Conservation (phyloP, 2,329 filamentous ascomycete genomes). For the Nannizziopsis barbatae region DNA sequence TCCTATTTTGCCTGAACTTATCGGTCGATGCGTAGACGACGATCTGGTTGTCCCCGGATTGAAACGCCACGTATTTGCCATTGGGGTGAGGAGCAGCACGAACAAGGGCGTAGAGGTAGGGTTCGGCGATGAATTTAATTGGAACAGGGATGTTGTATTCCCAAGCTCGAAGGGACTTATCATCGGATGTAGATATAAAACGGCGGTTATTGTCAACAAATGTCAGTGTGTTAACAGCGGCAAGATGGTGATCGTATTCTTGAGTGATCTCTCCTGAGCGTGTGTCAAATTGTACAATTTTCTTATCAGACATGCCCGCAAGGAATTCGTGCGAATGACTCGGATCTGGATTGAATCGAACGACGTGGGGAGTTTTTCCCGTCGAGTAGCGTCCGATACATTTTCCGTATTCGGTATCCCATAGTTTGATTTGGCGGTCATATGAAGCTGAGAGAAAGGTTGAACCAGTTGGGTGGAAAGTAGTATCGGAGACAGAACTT, state of each 20-base stretch:
- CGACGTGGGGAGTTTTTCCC: conserved; percentile 87
- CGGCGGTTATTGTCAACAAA: conserved; percentile 90
- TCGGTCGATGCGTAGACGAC: conserved; percentile 90
- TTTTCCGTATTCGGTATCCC: conserved; percentile 91
- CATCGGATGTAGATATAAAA: conserved; percentile 96
- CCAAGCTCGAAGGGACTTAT: conserved; percentile 92
- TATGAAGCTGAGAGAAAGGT: conserved; percentile 87
- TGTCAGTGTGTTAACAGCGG: conserved; percentile 94
- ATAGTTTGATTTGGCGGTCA: conserved; percentile 92
- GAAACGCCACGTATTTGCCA: conserved; percentile 89
- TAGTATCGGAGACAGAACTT: conserved; percentile 80
- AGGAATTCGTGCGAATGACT: conserved; percentile 79
- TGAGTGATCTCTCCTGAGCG: conserved; percentile 74
- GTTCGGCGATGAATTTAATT: conserved; percentile 96
- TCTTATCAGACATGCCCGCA: conserved; percentile 96
- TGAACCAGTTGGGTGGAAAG: conserved; percentile 70
- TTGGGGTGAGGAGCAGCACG: conserved; percentile 73
- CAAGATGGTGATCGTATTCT: conserved; percentile 96
- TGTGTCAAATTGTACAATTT: conserved; percentile 94
- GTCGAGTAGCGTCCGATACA: conserved; percentile 83
- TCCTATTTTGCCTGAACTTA: conserved; percentile 92
- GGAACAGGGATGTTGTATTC: conserved; percentile 97
- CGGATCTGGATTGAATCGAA: conserved; percentile 78
- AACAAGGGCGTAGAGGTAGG: conserved; percentile 95
- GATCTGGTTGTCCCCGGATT: conserved; percentile 90